Percentiles rank a stretch among this genome's conserved stretches.
Evolutionary conservation across 805 yeast genomes (phyloP).

Genomic region (Candida jianshihensis): DNA sequence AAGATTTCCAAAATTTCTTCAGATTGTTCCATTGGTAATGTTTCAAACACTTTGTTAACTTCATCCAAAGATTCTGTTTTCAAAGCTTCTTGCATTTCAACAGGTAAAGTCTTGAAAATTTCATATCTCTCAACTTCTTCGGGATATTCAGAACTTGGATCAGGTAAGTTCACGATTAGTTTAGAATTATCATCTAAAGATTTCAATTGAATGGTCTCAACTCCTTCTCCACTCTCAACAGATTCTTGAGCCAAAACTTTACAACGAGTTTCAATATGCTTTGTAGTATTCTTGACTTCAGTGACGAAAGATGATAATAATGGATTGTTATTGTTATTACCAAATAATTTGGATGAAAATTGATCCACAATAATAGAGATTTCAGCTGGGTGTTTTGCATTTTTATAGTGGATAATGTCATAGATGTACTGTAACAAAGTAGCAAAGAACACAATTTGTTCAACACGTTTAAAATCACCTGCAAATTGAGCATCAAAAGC

Average conservation of each 20-base stretch:
- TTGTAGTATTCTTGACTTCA: conserved; percentile 68
- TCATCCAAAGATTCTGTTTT: conserved; percentile 62
- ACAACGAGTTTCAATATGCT: conserved; percentile 74
- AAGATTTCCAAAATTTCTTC: conserved; percentile 68
- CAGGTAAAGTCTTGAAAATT: conserved; percentile 51
- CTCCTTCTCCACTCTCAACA: conserved; percentile 34
- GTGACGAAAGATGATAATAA: conserved; percentile 64
- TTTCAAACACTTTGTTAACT: conserved; percentile 76
- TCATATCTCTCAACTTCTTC: conserved; percentile 39
- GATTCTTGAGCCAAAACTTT: conserved; percentile 53
- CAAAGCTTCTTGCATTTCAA: conserved; percentile 69
- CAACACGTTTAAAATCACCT: conserved; percentile 47
- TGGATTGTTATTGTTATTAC: conserved; percentile 33
- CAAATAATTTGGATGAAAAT: conserved; percentile 58
- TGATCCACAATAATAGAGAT: conserved; percentile 45
- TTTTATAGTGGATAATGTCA: conserved; percentile 32
- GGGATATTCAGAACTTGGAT: conserved; percentile 38
- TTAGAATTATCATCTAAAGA: conserved; percentile 80
- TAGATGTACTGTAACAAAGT: conserved; percentile 67
- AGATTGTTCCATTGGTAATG: conserved; percentile 68
- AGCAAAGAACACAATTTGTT: conserved; percentile 72
- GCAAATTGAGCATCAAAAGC: conserved; percentile 80
- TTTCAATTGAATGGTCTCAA: conserved; percentile 78
- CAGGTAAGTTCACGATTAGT: conserved; percentile 65
- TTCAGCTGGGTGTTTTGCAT: conserved; percentile 26